phyloP scores from a whole-genome alignment of 2,329 filamentous ascomycete species.

The Botrytis byssoidea region DNA sequence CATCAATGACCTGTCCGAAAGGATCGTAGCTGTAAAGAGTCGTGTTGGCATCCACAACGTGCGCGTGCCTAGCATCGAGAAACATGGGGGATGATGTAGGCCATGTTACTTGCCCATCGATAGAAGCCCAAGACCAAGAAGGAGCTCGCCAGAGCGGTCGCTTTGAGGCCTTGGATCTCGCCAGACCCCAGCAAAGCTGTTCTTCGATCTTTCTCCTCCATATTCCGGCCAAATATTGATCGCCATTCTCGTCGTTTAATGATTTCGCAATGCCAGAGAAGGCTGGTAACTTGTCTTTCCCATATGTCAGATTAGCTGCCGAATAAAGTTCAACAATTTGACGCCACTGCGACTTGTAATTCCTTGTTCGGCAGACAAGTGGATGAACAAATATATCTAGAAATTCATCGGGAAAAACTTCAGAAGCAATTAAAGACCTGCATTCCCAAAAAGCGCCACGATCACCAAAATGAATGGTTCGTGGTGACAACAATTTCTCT shows the following conservation, averaged over 20 bases:
- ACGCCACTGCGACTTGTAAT: conserved; percentile 6
- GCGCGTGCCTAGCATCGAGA: neutral
- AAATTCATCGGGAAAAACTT: conserved; percentile 23
- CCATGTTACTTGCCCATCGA: neutral
- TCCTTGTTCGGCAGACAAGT: neutral
- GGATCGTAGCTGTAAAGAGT: neutral
- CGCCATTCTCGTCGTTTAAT: neutral
- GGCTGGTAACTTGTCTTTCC: conserved; percentile 25
- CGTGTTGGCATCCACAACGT: neutral
- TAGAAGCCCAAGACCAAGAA: conserved; percentile 26
- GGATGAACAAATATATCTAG: neutral
- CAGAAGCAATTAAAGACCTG: conserved; percentile 17
- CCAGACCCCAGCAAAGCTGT: conserved; percentile 13
- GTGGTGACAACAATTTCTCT: neutral
- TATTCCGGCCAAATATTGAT: conserved; percentile 26
- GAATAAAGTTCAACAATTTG: conserved; percentile 28
- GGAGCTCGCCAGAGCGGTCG: conserved; percentile 24
- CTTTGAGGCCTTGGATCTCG: neutral
- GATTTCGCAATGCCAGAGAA: conserved; percentile 33
- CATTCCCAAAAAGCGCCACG: conserved; percentile 25
- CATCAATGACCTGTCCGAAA: neutral
- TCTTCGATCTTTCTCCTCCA: conserved; percentile 25
- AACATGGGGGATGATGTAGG: rapidly evolving
- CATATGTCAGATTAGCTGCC: conserved; percentile 28
- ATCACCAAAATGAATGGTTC: conserved; percentile 22